These are phyloP conservation scores for Solanum infundibuliforme DNA, from an alignment of 257 asterid genomes.

Conservation along the genomic window DNA sequence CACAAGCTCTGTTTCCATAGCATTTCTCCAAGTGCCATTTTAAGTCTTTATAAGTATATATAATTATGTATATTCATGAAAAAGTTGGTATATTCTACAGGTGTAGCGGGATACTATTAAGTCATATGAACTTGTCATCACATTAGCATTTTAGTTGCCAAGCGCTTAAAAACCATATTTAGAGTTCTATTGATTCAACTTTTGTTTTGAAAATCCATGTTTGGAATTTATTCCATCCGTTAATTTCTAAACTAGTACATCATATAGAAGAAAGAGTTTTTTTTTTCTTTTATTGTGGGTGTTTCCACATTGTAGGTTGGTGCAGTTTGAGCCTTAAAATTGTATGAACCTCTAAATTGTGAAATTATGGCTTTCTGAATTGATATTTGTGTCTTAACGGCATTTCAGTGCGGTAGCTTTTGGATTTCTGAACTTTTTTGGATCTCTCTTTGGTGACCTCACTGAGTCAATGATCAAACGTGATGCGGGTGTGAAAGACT, in stretches of 20 bases:
- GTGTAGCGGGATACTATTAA: background rate
- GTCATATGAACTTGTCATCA: background rate
- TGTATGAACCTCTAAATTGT: background rate
- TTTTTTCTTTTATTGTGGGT: background rate
- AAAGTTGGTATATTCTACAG: background rate
- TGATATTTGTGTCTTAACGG: background rate
- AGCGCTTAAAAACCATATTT: background rate
- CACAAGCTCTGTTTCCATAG: background rate
- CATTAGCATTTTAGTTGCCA: background rate
- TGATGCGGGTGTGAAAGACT: constrained; percentile 98
- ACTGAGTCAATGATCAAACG: constrained; percentile 96
- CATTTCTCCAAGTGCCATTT: background rate
- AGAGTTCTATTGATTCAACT: background rate
- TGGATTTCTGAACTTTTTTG: constrained; percentile 77
- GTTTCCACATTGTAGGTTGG: background rate
- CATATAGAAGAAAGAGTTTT: background rate
- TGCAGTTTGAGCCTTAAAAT: background rate
- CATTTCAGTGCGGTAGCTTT: constrained; percentile 65
- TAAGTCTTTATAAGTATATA: background rate
- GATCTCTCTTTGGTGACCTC: constrained; percentile 93
- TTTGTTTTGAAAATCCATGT: background rate
- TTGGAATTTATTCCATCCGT: background rate
- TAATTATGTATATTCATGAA: background rate
- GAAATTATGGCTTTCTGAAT: background rate
- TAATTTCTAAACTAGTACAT: background rate